Evolutionary conservation across 2,329 filamentous ascomycete genomes (phyloP).

Genomic region (Fusarium bactridioides): DNA sequence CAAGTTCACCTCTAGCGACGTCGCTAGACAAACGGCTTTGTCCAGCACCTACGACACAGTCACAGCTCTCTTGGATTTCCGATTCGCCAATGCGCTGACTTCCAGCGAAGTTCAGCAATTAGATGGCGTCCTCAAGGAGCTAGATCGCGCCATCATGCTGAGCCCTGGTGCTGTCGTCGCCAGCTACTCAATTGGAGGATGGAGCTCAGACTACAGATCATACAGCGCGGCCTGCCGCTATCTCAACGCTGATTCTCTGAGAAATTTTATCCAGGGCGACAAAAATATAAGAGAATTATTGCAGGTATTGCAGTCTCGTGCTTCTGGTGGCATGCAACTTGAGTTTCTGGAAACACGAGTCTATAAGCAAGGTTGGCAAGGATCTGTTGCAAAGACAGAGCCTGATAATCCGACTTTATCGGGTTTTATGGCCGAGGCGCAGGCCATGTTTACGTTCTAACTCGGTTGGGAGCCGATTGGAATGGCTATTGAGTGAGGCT

Average conservation of each 20-base stretch:
- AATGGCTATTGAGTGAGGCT: background rate
- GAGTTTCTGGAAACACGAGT: conserved; percentile 11
- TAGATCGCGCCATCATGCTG: background rate
- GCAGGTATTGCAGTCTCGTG: background rate
- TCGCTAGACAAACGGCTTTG: background rate
- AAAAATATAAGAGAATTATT: background rate
- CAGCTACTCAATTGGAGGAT: background rate
- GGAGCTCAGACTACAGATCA: background rate
- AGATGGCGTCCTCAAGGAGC: background rate
- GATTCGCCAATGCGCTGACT: background rate
- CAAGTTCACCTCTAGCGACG: background rate
- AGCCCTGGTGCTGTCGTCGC: background rate
- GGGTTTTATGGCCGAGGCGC: background rate
- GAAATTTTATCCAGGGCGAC: background rate
- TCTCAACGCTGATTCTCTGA: background rate
- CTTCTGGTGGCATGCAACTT: background rate
- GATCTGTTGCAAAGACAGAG: conserved; percentile 1
- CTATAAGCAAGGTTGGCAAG: conserved; percentile 17
- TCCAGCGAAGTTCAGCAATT: background rate
- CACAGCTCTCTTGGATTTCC: background rate
- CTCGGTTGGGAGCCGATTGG: background rate
- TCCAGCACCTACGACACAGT: background rate
- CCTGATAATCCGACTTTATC: background rate
- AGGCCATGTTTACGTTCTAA: background rate
- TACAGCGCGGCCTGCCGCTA: background rate